phyloP scores from a whole-genome alignment of 2,329 filamentous ascomycete species.

The Scortechinia acanthostroma region DNA sequence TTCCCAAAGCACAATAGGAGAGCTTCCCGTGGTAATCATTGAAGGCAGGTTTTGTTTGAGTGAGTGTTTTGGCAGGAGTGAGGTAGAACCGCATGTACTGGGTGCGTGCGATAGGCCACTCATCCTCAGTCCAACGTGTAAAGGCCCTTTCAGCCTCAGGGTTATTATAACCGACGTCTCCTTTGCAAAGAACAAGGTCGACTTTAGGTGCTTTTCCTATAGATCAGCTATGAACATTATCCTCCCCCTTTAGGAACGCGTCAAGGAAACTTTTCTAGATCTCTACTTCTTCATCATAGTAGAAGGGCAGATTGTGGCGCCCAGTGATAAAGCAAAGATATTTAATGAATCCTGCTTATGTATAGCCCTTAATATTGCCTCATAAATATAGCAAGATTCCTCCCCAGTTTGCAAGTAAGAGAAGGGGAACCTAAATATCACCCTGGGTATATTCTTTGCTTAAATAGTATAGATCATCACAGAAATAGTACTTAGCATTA shows the following conservation, averaged over 20 bases:
- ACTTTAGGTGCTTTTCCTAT: conserved; percentile 39
- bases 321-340: conserved; percentile 47
- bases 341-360: conserved; percentile 43
- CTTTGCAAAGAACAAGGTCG: conserved; percentile 39
- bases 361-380: conserved; percentile 44
- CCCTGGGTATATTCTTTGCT: conserved; percentile 32
- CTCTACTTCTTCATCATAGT: conserved; percentile 46
- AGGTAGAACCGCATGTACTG: conserved; percentile 42
- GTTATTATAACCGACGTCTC: conserved; percentile 45
- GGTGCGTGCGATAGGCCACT: conserved; percentile 47
- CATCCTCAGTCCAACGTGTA: conserved; percentile 33
- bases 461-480: neutral
- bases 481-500: neutral
- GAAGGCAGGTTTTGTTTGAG: conserved; percentile 13
- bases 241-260: conserved; percentile 46
- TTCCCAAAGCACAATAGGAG: conserved; percentile 52
- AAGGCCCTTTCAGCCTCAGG: conserved; percentile 36
- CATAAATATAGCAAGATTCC: conserved; percentile 44
- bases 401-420: conserved; percentile 47
- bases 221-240: conserved; percentile 33
- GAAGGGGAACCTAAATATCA: conserved; percentile 42
- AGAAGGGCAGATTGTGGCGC: conserved; percentile 49
- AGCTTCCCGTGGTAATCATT: conserved; percentile 30
- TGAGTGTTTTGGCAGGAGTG: conserved; percentile 24
- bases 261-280: conserved; percentile 46